Evolutionary conservation across 208 protist genomes (phyloP), one percentile per base, ranked within the genome.

Genomic region (Strigomonas galati): DNA sequence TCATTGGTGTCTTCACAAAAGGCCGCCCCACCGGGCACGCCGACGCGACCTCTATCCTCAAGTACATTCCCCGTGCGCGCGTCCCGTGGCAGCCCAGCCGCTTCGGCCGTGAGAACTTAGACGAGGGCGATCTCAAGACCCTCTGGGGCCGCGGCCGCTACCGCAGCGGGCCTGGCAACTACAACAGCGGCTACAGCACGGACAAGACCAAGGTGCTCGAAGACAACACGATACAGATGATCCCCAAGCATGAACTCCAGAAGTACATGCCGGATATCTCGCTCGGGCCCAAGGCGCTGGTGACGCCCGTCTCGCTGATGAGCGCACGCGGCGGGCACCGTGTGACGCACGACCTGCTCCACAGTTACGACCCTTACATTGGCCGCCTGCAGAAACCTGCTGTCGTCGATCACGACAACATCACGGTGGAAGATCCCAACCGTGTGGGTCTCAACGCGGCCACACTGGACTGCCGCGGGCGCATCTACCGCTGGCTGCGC

Each of bases 191-290:
- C 57, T 96, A 94, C 79, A 82, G 74, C 81, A 92, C 89, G 1
- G 84, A 87, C 46, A 86, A 88, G 66, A 91, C 88, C 35, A 78
- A 92, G 59, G 76, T 82, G 35, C 54, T 93, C 46, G 89, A 96
- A 62, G 91, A 96, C 65, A 71, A 85, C 70, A 89, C 72, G 4
- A 49, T 93, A 26, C 66, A 40, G 24, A 90, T 96, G 0, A 94
- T 94, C 30, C 89, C 91, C n/a, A 93, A 92, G 78, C 82, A 89
- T 44, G 88, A 96, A 71, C 76, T 96, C 51, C 85, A 92, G 60
- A 89, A 87, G 72, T 96, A 90, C 67, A 96, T 96, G 91, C 91
- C 91, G 19, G 82, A 96, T 67, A 96, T 96, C 59, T 74, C 65
- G 49, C 77, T 94, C 51, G 91, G 91, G 15, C 71, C 84, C 46